Percentiles rank a stretch among this genome's conserved stretches.
phyloP scores from a whole-genome alignment of 768 basidiomycete genomes.

The Psilocybe tampanensis region DNA sequence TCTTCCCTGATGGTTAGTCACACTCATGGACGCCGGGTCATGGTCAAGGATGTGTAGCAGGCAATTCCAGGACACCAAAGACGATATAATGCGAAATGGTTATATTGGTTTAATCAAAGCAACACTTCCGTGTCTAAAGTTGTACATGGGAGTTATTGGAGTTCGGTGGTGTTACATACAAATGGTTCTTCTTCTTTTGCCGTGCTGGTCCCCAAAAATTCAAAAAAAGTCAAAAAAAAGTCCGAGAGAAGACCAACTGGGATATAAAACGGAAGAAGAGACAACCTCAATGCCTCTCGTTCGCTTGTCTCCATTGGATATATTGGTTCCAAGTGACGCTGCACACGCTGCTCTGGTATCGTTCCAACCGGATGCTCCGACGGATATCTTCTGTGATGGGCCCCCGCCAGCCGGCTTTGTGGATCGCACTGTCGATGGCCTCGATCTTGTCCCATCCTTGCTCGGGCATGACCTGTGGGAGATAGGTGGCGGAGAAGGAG shows the following conservation, averaged over 20 bases:
- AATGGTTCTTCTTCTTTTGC: neutral
- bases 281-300: slow-evolving; percentile 21
- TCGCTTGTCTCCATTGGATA: slow-evolving; percentile 66
- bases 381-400: slow-evolving; percentile 81
- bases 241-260: too few relatives aligned
- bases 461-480: slow-evolving; percentile 89
- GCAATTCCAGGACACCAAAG: neutral
- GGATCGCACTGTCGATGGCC: slow-evolving; percentile 88
- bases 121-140: neutral
- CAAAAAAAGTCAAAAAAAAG: neutral
- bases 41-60: too few relatives aligned
- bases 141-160: slow-evolving; percentile 7
- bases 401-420: slow-evolving; percentile 91
- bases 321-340: slow-evolving; percentile 78
- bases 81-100: slow-evolving; percentile 5
- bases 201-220: neutral
- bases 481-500: slow-evolving; percentile 83
- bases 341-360: slow-evolving; percentile 81
- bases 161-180: slow-evolving; percentile 1
- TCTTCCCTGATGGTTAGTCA: slow-evolving; percentile 31
- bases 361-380: slow-evolving; percentile 70
- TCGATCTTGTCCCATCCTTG: slow-evolving; percentile 95
- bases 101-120: neutral
- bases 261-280: neutral
- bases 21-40: neutral